A percentile compares a stretch with the other conserved stretches of the same genome.
Conservation (phyloP, 129 eudicot species). For the Glebionis coronaria region DNA sequence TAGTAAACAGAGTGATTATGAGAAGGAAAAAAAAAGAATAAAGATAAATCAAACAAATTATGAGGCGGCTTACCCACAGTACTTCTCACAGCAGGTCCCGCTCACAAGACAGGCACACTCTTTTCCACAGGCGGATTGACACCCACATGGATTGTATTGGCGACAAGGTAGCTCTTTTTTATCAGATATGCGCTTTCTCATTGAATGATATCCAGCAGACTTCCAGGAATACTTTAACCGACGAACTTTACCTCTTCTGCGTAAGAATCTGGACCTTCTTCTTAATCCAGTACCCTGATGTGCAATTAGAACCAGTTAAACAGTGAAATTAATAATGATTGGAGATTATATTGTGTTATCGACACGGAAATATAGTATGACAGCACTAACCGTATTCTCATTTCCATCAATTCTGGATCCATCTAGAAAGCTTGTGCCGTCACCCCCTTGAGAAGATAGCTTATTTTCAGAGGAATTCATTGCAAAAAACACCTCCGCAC, state of each 20-base stretch:
- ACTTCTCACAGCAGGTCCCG: conserved; percentile 94
- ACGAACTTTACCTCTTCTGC: conserved; percentile 88
- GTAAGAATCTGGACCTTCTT: conserved; percentile 78
- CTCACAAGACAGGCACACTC: conserved; percentile 82
- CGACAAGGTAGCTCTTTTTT: conserved; percentile 83
- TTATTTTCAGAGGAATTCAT: conserved; percentile 68
- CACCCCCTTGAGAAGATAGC: conserved; percentile 52
- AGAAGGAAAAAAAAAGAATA: background rate
- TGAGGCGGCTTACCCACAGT: conserved; percentile 70
- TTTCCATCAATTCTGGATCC: conserved; percentile 63
- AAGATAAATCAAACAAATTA: background rate
- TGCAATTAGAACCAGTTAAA: conserved; percentile 16
- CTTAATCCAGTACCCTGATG: conserved; percentile 58
- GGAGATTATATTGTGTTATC: conserved; percentile 5
- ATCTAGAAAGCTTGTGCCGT: conserved; percentile 41
- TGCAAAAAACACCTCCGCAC: conserved; percentile 72
- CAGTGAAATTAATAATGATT: background rate
- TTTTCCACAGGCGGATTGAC: conserved; percentile 89
- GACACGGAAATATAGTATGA: conserved; percentile 13
- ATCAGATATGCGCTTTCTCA: conserved; percentile 79
- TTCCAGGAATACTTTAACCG: conserved; percentile 88
- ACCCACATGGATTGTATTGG: conserved; percentile 89
- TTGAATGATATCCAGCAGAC: conserved; percentile 74
- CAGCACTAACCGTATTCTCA: conserved; percentile 55
- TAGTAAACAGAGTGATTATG: conserved; percentile 21